These are phyloP conservation scores for Arbutus unedo DNA, from an alignment of 148 eudicot species.

Conservation along the genomic window DNA sequence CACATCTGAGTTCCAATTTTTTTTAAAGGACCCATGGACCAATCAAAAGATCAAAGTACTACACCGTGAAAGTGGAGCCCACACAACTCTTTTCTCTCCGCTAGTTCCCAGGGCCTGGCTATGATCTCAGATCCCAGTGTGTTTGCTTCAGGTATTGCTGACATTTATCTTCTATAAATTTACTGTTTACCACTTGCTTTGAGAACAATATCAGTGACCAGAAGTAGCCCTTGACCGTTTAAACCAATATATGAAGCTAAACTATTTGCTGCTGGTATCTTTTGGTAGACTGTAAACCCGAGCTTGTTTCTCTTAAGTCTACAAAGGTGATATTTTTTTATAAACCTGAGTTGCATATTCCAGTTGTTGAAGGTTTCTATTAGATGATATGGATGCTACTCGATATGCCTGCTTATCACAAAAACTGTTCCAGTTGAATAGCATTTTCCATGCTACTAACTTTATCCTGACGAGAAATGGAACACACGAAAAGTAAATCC, in stretches of 20 bases:
- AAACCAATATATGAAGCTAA: conserved; percentile 2
- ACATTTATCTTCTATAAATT: not conserved
- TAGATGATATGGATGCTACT: not conserved
- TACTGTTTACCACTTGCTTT: conserved; percentile 6
- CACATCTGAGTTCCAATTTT: conserved; percentile 25
- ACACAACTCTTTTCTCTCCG: conserved; percentile 29
- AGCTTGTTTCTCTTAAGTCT: not conserved
- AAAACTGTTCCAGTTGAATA: not conserved
- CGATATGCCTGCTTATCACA: not conserved
- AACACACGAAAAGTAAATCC: not conserved
- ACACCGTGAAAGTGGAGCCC: conserved; percentile 43
- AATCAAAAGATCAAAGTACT: conserved; percentile 25
- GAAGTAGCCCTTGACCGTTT: conserved; percentile 3
- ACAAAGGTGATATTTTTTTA: not conserved
- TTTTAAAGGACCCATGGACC: conserved; percentile 26
- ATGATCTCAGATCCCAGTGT: conserved; percentile 37
- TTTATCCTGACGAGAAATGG: not conserved
- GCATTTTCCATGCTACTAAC: not conserved
- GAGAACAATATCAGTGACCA: not conserved
- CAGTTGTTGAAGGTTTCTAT: not conserved
- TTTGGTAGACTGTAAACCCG: not conserved
- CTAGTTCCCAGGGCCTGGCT: conserved; percentile 36
- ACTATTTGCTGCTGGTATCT: not conserved
- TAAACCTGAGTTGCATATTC: not conserved
- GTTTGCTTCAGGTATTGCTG: conserved; percentile 44